phyloP scores from a whole-genome alignment of 1,284 basidiomycete species.

The Leccinum glutinopallens region DNA sequence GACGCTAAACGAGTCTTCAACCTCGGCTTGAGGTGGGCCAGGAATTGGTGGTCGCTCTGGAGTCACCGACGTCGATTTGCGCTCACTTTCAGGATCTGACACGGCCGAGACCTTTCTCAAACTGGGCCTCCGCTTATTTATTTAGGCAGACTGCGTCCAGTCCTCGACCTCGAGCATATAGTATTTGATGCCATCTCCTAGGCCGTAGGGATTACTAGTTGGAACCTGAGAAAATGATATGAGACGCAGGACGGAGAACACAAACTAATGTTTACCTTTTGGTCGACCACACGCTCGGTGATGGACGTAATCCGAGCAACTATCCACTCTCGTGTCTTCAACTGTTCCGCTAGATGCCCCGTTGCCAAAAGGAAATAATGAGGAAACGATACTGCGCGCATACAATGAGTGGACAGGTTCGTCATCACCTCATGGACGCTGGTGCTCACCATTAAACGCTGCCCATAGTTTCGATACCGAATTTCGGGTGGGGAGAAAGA shows the following conservation, averaged over 20 bases:
- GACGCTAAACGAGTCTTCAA: conserved; percentile 65
- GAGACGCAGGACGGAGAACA: conserved; percentile 12
- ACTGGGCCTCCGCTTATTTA: conserved; percentile 60
- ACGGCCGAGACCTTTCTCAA: conserved; percentile 52
- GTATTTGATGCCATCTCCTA: conserved; percentile 90
- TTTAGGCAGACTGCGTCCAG: conserved; percentile 74
- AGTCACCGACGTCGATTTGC: conserved; percentile 41
- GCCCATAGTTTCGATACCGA: conserved; percentile 93
- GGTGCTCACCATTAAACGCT: conserved; percentile 84
- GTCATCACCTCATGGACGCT: conserved; percentile 5
- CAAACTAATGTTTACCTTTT: conserved; percentile 54
- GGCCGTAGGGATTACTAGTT: conserved; percentile 73
- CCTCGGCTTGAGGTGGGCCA: conserved; percentile 63
- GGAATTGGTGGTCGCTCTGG: conserved; percentile 36
- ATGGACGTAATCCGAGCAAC: conserved; percentile 91
- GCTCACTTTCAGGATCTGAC: conserved; percentile 37
- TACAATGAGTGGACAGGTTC: conserved; percentile 1
- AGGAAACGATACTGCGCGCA: conserved; percentile 79
- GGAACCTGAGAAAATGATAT: conserved; percentile 53
- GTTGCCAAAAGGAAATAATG: conserved; percentile 95
- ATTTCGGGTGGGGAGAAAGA: conserved; percentile 95
- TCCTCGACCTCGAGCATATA: conserved; percentile 94
- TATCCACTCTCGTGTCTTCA: conserved; percentile 90
- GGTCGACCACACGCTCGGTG: conserved; percentile 81
- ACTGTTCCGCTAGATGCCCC: conserved; percentile 81